Evolutionary conservation across 176 grass and related monocot genomes (phyloP).

Genomic region (Alloteropsis semialata): DNA sequence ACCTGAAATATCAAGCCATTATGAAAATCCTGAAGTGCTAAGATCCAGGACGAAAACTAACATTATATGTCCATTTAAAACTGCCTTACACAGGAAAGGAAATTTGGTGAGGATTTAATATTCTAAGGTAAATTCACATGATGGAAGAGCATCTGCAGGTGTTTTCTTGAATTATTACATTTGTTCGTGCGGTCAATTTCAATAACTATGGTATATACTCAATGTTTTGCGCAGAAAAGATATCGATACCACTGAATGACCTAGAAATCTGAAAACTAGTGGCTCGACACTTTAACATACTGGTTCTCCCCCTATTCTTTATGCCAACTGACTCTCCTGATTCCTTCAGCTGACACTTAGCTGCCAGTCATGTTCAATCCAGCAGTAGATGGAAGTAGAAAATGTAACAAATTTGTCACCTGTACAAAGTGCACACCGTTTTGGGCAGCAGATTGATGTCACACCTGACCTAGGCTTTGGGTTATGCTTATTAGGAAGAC

Average conservation of each 20-base stretch:
- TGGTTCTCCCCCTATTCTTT: too few species aligned
- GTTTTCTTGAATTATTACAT: not conserved
- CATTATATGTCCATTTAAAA: not conserved
- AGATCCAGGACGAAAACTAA: not conserved
- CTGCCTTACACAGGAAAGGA: not conserved
- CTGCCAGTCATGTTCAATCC: too few species aligned
- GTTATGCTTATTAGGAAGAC: too few species aligned
- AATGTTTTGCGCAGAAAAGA: not conserved
- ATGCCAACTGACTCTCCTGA: too few species aligned
- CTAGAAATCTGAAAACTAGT: not conserved
- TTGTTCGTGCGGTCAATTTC: not conserved
- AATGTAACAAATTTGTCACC: not conserved
- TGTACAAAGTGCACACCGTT: not conserved
- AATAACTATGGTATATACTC: not conserved
- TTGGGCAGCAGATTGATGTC: not conserved
- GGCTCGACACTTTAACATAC: not conserved
- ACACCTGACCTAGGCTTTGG: not conserved
- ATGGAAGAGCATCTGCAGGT: not conserved
- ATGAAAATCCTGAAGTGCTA: not conserved
- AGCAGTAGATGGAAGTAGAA: not conserved
- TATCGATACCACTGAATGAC: not conserved
- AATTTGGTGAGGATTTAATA: not conserved
- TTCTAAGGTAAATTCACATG: not conserved
- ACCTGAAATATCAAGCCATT: constrained; percentile 48
- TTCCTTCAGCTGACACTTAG: too few species aligned